Base-by-base conservation (phyloP, 768 basidiomycete species). In the Mycena alexandri region DNA sequence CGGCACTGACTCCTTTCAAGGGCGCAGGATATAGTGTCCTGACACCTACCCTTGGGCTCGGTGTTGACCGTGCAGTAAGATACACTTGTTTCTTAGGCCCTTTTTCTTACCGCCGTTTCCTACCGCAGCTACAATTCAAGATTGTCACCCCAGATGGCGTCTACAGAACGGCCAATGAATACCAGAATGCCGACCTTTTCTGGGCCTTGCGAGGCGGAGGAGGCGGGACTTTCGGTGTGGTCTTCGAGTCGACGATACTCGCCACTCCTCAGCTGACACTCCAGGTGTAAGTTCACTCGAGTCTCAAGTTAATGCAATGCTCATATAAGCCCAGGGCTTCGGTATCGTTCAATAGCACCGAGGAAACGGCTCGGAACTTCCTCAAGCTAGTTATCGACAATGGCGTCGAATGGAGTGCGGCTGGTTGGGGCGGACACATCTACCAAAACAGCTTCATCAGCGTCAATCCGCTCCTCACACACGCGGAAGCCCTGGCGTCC, bases 121-220 rank as follows among this genome's bases (percentile, higher is more conserved):
- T 12, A 36, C 5, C 34, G 5, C 34, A 69, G 4, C 71, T 81
- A 0, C 71, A 82, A 63, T 72, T 79, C 61, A 77, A 76, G 34
- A 71, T 82, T 17, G 83, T 85, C 12, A 85, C 84, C 0, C 82
- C 84, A 2, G 81, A 83, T 67, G 85, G 84, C 17, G 42, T 74
- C 21, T 71, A 75, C 61, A 78, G 79, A 24, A 78, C 78, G 9
- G 84, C 77, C 16, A 85, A 84, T 70, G 76, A 74, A 5, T 79
- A 78, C 68, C 81, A 83, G 65, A 82, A 85, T 85, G 22, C 68
- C 4, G 84, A 86, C 68, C 75, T 86, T 2, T 85, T 84, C 73
- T 86, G 77, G 66, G 84, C 84, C 0, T 73, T 85, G 11, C 80
- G 84, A 33, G 84, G 85, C 7, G 84, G 84, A 8, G 81, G 82